Evolutionary conservation across 2,329 filamentous ascomycete genomes (phyloP), one percentile per base, ranked within the genome.

Genomic region (Verticillium dahliae): DNA sequence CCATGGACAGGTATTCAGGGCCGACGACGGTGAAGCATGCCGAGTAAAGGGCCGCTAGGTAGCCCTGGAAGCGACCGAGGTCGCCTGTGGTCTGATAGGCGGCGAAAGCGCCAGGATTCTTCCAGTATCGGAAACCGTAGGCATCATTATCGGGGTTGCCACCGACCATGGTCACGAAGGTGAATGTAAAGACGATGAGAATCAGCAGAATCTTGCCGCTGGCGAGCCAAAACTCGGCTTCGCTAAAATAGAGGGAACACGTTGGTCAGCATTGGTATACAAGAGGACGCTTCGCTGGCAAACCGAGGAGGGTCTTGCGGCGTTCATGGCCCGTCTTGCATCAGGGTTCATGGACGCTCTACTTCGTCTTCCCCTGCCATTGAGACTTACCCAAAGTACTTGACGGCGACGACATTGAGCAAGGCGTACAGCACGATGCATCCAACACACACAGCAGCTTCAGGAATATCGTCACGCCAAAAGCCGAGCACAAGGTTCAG

Each of bases 141-240:
- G 85, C 79, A 67, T 90, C 87, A 57, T 84, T 77, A 6, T 85
- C 71, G 0, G 90, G 90, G 66, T 93, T 93, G 35, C 89, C 90
- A 39, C 90, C 90, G 7, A 91, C 78, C 88, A 92, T 92, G 57
- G 86, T 87, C 67, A 94, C 81, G 69, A 94, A 90, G n/a, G 90
- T 92, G 74, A 89, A 92, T 69, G 80, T 75, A 71, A 91, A 88
- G 60, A 91, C 78, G 13, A 86, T 85, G 63, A 87, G 77, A 67
- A 89, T 89, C 56, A 90, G 78, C 27, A 90, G 72, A 38, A 90
- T 80, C 71, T 90, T 90, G 65, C 86, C 85, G 45, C 63, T 61
- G 2, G 83, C 82, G 3, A 87, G 76, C 82, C 82, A 87, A 68
- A 93, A 93, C 69, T 93, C 90, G 13, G 87, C 84, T 71, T 90